These are phyloP conservation scores for Lactifluus echinatus DNA, from an alignment of 768 basidiomycete genomes.

Conservation along the genomic window DNA sequence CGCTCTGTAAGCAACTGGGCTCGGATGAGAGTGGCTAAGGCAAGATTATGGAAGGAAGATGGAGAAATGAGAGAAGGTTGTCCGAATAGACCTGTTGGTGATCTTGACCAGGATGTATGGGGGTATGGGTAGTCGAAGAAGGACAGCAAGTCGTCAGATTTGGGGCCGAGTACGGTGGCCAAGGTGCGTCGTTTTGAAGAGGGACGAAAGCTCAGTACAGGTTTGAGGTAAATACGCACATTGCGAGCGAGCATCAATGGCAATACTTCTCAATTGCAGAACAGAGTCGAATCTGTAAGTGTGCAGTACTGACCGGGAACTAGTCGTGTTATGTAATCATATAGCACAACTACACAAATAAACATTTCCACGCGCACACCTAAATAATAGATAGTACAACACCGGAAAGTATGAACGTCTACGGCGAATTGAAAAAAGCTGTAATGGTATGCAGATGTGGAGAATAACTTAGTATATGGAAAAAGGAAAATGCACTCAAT, in stretches of 20 bases:
- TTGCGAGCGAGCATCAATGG: constrained; percentile 19
- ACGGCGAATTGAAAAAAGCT: constrained; percentile 6
- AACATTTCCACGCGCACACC: background rate
- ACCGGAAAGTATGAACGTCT: constrained; percentile 4
- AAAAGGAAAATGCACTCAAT: constrained; percentile 18
- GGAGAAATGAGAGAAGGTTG: constrained; percentile 68
- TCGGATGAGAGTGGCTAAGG: constrained; percentile 70
- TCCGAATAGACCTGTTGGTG: constrained; percentile 75
- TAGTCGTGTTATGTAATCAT: too few species aligned
- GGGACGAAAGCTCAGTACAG: background rate
- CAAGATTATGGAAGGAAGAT: constrained; percentile 56
- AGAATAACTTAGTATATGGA: constrained; percentile 14
- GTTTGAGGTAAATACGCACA: constrained; percentile 14
- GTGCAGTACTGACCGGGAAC: too few species aligned
- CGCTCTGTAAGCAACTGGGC: constrained; percentile 79
- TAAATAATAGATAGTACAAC: constrained; percentile 9
- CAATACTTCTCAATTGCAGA: background rate
- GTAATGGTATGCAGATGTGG: constrained; percentile 13
- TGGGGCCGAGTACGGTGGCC: constrained; percentile 30
- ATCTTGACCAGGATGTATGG: constrained; percentile 35
- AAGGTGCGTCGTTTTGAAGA: constrained; percentile 14
- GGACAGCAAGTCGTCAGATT: constrained; percentile 45
- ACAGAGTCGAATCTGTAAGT: too few species aligned
- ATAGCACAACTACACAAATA: too few species aligned
- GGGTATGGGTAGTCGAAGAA: constrained; percentile 62